These are phyloP conservation scores for Dalechampia spathulata DNA, from an alignment of 441 rosid genomes.

Conservation along the genomic window DNA sequence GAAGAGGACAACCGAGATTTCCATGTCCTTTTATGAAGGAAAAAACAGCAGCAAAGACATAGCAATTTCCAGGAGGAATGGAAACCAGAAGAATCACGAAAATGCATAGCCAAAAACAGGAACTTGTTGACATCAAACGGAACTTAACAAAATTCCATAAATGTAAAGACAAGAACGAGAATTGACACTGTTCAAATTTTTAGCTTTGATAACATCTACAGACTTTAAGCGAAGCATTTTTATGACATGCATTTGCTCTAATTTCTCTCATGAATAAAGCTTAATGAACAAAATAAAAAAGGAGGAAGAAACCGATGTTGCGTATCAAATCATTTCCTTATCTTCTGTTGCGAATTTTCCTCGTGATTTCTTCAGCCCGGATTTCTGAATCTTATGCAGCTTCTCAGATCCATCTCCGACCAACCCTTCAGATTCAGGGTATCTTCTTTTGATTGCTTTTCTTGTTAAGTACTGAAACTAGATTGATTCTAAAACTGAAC, in stretches of 20 bases:
- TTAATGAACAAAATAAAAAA: background rate
- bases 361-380: slow-evolving; percentile 24
- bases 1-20: too few species aligned
- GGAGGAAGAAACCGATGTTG: slow-evolving; percentile 5
- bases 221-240: too few species aligned
- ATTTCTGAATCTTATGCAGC: slow-evolving; percentile 23
- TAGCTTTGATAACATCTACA: slow-evolving; percentile 7
- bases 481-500: background rate
- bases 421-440: slow-evolving; percentile 20
- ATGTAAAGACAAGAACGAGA: slow-evolving; percentile 5
- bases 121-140: background rate
- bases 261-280: background rate
- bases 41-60: too few species aligned
- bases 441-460: background rate
- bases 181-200: background rate
- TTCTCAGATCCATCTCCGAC: slow-evolving; percentile 17
- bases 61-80: too few species aligned
- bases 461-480: background rate
- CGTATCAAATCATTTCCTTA: slow-evolving; percentile 5
- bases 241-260: too few species aligned
- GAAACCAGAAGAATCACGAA: background rate
- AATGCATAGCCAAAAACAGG: background rate
- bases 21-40: too few species aligned
- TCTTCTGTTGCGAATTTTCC: too few species aligned
- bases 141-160: background rate